These are phyloP conservation scores for Erigeron canadensis DNA, from an alignment of 129 eudicot species.

Conservation along the genomic window DNA sequence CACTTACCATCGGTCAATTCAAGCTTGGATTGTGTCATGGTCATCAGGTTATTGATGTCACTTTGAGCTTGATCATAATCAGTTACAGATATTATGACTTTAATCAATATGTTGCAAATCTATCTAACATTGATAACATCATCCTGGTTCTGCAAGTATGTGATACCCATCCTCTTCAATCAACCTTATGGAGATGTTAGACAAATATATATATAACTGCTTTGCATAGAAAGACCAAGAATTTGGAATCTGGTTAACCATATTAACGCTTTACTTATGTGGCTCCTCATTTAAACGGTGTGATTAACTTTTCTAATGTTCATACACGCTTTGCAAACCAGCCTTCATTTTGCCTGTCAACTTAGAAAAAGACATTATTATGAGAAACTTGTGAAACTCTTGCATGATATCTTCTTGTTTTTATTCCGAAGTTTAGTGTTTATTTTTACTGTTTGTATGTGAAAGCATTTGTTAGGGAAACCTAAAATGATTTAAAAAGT, in stretches of 20 bases:
- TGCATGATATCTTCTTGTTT: too few species aligned
- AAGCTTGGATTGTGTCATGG: slow-evolving; percentile 98
- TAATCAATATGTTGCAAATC: neutral
- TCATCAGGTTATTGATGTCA: slow-evolving; percentile 68
- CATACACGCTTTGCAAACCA: neutral
- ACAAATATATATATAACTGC: neutral
- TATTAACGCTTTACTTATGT: neutral
- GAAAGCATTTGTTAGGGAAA: neutral
- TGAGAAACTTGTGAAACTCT: neutral
- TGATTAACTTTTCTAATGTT: neutral
- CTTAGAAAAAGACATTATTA: neutral
- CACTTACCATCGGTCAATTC: slow-evolving; percentile 91
- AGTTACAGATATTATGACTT: slow-evolving; percentile 13
- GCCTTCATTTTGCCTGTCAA: neutral
- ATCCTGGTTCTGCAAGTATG: slow-evolving; percentile 3
- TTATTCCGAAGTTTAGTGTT: neutral
- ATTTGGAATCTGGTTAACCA: neutral
- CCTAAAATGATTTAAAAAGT: neutral
- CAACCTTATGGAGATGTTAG: neutral
- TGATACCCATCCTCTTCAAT: neutral
- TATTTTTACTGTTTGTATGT: neutral
- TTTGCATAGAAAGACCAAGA: neutral
- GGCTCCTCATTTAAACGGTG: neutral
- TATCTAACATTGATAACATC: slow-evolving; percentile 4
- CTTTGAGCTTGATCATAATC: slow-evolving; percentile 7